Evolutionary conservation across 2,329 filamentous ascomycete genomes (phyloP).

Genomic region (Fusarium sp.): DNA sequence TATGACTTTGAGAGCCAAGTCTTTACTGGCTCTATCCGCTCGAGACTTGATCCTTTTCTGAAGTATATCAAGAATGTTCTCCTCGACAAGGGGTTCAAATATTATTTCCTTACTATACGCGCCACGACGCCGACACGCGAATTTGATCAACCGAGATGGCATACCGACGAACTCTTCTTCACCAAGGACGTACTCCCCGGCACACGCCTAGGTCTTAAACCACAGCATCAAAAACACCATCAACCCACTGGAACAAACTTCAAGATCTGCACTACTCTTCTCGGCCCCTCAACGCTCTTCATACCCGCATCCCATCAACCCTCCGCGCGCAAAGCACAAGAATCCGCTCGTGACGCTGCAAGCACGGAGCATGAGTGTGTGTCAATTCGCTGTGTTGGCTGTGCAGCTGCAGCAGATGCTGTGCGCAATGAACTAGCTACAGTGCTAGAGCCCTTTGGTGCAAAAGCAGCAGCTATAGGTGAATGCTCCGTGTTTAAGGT

Average conservation of each 20-base stretch:
- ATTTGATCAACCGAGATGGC: constrained; percentile 57
- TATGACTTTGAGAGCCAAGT: constrained; percentile 49
- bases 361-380: constrained; percentile 51
- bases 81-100: constrained; percentile 43
- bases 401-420: constrained; percentile 51
- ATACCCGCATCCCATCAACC: constrained; percentile 44
- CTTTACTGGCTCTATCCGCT: constrained; percentile 46
- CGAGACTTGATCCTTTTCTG: constrained; percentile 51
- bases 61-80: constrained; percentile 50
- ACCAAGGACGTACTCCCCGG: constrained; percentile 27
- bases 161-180: constrained; percentile 60
- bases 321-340: constrained; percentile 46
- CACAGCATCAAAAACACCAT: neutral
- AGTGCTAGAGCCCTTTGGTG: constrained; percentile 38
- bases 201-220: constrained; percentile 8
- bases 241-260: constrained; percentile 47
- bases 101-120: constrained; percentile 59
- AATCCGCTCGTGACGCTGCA: constrained; percentile 37
- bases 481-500: constrained; percentile 54
- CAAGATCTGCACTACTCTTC: constrained; percentile 58
- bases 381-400: constrained; percentile 54
- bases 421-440: constrained; percentile 48
- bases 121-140: constrained; percentile 53
- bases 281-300: constrained; percentile 57
- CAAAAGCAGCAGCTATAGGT: constrained; percentile 36